These are phyloP conservation scores for Capronia americana DNA, from an alignment of 2,329 filamentous ascomycete species.

Conservation along the genomic window DNA sequence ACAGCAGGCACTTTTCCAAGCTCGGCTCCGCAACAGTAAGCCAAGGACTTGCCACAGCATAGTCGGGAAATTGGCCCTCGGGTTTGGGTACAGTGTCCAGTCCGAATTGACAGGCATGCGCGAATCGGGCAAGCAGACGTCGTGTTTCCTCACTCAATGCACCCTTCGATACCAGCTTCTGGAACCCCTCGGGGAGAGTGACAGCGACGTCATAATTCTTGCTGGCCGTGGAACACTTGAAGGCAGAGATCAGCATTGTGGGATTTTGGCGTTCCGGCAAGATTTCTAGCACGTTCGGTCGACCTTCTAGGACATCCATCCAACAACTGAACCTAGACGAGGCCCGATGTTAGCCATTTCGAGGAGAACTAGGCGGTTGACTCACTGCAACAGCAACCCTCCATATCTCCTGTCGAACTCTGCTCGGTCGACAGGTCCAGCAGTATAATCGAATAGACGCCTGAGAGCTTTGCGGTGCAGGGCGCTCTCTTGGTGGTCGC, in stretches of 20 bases:
- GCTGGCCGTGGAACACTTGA: background rate
- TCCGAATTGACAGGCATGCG: slow-evolving; percentile 12
- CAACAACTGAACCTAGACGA: slow-evolving; percentile 6
- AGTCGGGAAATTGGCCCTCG: slow-evolving; percentile 6
- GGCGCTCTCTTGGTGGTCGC: background rate
- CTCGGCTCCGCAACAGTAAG: slow-evolving; percentile 8
- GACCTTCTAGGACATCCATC: slow-evolving; percentile 11
- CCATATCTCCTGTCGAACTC: slow-evolving; percentile 2
- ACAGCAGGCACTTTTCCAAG: slow-evolving; percentile 16
- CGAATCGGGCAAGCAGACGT: slow-evolving; percentile 11
- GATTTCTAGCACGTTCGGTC: slow-evolving; percentile 14
- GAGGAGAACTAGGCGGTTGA: background rate
- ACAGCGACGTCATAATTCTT: background rate
- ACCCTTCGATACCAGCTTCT: background rate
- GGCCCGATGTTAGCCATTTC: background rate
- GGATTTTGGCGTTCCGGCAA: background rate
- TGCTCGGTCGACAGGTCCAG: background rate
- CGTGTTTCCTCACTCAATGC: background rate
- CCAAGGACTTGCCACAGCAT: slow-evolving; percentile 6
- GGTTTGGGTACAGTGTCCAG: slow-evolving; percentile 3
- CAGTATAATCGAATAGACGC: background rate
- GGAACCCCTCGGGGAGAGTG: background rate
- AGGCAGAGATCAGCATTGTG: background rate
- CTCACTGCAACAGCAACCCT: slow-evolving; percentile 4
- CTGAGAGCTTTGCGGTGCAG: slow-evolving; percentile 4